A percentile compares a stretch with the other conserved stretches of the same genome.
Conservation (phyloP, 345 rosid genomes). For the Citrus cavaleriei region DNA sequence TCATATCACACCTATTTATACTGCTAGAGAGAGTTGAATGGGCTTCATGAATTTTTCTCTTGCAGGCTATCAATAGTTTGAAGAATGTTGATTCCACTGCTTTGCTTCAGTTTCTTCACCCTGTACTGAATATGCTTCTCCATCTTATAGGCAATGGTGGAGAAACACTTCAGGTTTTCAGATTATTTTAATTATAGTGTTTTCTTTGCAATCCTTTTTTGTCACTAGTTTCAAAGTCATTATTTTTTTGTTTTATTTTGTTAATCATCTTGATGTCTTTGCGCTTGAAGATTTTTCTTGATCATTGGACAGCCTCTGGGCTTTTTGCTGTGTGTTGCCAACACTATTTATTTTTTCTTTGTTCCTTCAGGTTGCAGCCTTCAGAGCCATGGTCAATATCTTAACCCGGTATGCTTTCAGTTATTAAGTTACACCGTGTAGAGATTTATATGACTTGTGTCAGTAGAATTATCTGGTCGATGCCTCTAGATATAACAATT, state of each 20-base stretch:
- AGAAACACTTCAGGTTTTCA: conserved; percentile 93
- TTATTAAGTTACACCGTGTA: neutral
- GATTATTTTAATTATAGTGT: conserved; percentile 8
- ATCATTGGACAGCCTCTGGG: neutral
- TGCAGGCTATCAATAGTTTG: conserved; percentile 97
- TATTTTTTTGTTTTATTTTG: neutral
- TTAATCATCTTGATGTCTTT: conserved; percentile 1
- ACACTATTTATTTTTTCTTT: conserved; percentile 18
- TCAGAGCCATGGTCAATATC: conserved; percentile 98
- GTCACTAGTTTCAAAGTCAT: neutral
- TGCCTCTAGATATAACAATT: neutral
- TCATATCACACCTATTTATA: neutral
- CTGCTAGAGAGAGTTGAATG: neutral
- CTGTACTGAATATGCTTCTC: conserved; percentile 92
- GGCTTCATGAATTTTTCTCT: neutral
- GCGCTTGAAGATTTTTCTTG: conserved; percentile 3
- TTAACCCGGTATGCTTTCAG: conserved; percentile 65
- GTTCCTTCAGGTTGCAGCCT: conserved; percentile 91
- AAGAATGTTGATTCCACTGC: conserved; percentile 97
- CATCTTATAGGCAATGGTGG: conserved; percentile 99
- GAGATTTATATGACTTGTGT: neutral
- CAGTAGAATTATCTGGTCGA: neutral
- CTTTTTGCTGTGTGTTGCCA: conserved; percentile 16
- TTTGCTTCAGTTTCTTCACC: conserved; percentile 98
- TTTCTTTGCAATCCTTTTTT: neutral